Percentiles rank a stretch among this genome's conserved stretches.
Conservation (phyloP, 148 eudicot genomes). For the Talinum fruticosum region DNA sequence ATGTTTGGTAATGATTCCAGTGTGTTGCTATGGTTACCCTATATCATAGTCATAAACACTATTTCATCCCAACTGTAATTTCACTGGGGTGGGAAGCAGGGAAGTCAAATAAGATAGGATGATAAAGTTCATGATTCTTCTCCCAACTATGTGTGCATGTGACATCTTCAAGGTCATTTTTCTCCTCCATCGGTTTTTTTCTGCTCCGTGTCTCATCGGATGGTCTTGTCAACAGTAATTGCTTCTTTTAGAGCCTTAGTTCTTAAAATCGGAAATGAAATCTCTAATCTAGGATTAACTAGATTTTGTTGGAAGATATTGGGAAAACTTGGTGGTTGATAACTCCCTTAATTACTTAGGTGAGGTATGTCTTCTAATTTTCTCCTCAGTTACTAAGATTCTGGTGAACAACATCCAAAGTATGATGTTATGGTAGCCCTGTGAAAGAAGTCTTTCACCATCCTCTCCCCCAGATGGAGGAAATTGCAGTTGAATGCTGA, state of each 20-base stretch:
- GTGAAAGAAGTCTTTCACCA: not conserved
- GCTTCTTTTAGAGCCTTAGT: too few species aligned
- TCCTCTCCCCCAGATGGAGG: too few species aligned
- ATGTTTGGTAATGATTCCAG: not conserved
- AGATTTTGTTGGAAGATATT: not conserved
- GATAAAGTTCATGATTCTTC: not conserved
- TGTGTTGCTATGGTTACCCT: not conserved
- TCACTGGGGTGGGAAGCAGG: not conserved
- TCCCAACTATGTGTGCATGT: not conserved
- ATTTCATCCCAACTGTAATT: not conserved
- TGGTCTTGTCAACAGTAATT: too few species aligned
- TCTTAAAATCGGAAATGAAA: not conserved
- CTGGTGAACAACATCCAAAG: not conserved
- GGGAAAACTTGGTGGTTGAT: not conserved
- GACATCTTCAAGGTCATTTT: not conserved
- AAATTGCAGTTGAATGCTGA: not conserved
- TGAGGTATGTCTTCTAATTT: not conserved
- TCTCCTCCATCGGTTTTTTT: not conserved
- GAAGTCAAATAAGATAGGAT: not conserved
- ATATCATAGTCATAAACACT: not conserved
- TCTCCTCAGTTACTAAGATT: too few species aligned
- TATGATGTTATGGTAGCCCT: not conserved
- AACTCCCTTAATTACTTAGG: not conserved
- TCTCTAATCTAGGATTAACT: not conserved
- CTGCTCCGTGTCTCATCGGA: not conserved